A percentile compares a stretch with the other conserved stretches of the same genome.
Conservation (phyloP, 768 basidiomycete genomes). For the Auriculariales sp. region DNA sequence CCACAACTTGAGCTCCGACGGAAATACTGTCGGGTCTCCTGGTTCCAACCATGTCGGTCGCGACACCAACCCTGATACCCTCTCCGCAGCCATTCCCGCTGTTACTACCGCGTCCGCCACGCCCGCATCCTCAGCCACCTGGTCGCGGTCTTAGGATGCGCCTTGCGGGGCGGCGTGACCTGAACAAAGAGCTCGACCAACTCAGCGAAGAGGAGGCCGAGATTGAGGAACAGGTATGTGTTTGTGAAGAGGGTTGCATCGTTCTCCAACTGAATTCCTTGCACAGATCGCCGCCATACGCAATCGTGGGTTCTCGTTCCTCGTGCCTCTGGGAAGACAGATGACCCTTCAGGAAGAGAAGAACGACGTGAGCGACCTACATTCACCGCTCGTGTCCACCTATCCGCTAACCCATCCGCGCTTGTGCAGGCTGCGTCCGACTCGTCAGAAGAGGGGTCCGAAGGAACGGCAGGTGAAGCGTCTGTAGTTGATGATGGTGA, state of each 20-base stretch:
- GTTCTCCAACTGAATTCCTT: not conserved
- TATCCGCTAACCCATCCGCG: not conserved
- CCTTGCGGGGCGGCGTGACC: constrained; percentile 48
- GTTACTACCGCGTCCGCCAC: constrained; percentile 50
- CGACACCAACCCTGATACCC: constrained; percentile 59
- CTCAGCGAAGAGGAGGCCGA: constrained; percentile 75
- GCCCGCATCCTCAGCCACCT: constrained; percentile 41
- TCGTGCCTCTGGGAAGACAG: constrained; percentile 59
- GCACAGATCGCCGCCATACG: constrained; percentile 38
- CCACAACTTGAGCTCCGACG: too few species aligned
- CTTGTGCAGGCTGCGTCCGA: not conserved
- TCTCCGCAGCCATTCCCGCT: constrained; percentile 46
- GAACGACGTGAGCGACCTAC: constrained; percentile 45
- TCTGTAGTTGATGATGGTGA: constrained; percentile 32
- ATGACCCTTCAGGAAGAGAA: constrained; percentile 72
- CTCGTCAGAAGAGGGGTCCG: not conserved
- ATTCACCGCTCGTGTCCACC: not conserved
- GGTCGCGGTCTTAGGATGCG: constrained; percentile 35
- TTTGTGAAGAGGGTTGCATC: not conserved
- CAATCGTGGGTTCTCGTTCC: constrained; percentile 49
- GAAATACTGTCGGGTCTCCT: not conserved
- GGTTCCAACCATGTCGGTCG: not conserved
- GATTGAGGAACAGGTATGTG: constrained; percentile 56
- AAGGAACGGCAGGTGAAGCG: not conserved
- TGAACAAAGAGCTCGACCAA: constrained; percentile 68